A percentile compares a stretch with the other conserved stretches of the same genome.
These are phyloP conservation scores for Mycocentrospora acerina DNA, from an alignment of 2,329 filamentous ascomycete genomes.

Conservation along the genomic window DNA sequence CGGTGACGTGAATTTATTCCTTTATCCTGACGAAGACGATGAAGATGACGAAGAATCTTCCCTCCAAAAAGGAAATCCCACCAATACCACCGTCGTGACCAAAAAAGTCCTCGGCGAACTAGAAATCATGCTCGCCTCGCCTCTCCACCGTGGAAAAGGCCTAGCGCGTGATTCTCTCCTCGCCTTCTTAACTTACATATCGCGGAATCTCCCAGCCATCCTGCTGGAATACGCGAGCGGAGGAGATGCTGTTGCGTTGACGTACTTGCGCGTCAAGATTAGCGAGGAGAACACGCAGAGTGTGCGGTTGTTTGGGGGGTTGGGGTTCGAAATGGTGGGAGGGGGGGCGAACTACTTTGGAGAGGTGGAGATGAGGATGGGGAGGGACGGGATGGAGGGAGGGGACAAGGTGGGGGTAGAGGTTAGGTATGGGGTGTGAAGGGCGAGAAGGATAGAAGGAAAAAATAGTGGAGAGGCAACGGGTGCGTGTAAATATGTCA, in stretches of 20 bases:
- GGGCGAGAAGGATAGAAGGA: no score
- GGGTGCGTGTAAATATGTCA: no score
- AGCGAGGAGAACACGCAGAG: conserved; percentile 58
- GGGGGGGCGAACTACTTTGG: conserved; percentile 65
- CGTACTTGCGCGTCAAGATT: conserved; percentile 64
- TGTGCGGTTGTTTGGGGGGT: conserved; percentile 60
- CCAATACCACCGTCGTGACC: neutral
- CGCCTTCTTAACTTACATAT: conserved; percentile 70
- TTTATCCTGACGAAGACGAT: conserved; percentile 50
- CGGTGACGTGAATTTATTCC: conserved; percentile 65
- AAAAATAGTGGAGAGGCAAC: no score
- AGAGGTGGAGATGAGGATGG: conserved; percentile 56
- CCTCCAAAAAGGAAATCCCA: neutral
- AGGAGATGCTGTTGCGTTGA: conserved; percentile 26
- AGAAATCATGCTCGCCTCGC: conserved; percentile 80
- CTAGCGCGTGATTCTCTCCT: conserved; percentile 66
- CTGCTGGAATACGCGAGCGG: conserved; percentile 55
- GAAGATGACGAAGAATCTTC: conserved; percentile 18
- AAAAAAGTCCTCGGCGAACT: conserved; percentile 64
- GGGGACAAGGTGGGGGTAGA: conserved; percentile 1
- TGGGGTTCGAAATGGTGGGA: conserved; percentile 57
- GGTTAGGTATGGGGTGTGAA: conserved; percentile 1
- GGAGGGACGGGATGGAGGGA: conserved; percentile 1
- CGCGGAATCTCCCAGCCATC: conserved; percentile 55
- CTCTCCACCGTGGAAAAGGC: conserved; percentile 60